These are phyloP conservation scores for Macadamia tetraphylla DNA, from an alignment of 164 flowering plant genomes.

Conservation along the genomic window DNA sequence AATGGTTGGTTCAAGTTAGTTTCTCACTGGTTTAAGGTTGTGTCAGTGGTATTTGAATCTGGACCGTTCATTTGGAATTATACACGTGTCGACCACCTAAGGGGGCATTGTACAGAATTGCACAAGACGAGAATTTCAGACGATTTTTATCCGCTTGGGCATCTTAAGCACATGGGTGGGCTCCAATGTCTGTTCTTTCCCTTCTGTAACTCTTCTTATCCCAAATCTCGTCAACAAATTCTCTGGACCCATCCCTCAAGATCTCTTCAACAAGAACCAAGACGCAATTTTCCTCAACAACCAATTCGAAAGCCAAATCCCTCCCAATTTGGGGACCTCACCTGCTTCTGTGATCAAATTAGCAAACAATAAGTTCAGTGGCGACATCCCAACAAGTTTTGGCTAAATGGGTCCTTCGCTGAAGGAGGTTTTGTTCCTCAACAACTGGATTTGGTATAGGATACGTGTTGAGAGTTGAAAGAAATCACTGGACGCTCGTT, in stretches of 20 bases:
- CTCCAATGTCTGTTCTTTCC: slow-evolving; percentile 62
- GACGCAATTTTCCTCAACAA: slow-evolving; percentile 61
- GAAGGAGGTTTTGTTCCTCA: slow-evolving; percentile 54
- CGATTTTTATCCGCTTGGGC: slow-evolving; percentile 52
- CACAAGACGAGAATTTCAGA: no score
- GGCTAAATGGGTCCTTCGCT: slow-evolving; percentile 37
- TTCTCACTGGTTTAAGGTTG: no score
- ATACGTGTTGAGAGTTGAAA: no score
- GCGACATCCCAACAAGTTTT: slow-evolving; percentile 26
- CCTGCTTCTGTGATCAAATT: slow-evolving; percentile 71
- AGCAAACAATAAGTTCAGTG: slow-evolving; percentile 41
- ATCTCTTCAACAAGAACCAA: slow-evolving; percentile 46
- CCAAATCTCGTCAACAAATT: slow-evolving; percentile 32
- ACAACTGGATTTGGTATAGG: slow-evolving; percentile 26
- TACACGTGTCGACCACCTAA: no score
- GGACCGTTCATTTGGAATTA: no score
- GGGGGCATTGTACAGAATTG: no score
- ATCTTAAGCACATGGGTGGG: slow-evolving; percentile 66
- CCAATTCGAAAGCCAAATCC: slow-evolving; percentile 50
- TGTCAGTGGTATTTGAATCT: no score
- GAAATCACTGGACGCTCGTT: no score
- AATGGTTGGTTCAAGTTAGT: no score
- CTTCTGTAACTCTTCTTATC: neutral
- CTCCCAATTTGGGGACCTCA: slow-evolving; percentile 49
- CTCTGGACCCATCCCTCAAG: slow-evolving; percentile 48